Evolutionary conservation across 371 early-diverging fungal genomes (phyloP), one percentile per base, ranked within the genome.

Genomic region (Mortierella polycephala): DNA sequence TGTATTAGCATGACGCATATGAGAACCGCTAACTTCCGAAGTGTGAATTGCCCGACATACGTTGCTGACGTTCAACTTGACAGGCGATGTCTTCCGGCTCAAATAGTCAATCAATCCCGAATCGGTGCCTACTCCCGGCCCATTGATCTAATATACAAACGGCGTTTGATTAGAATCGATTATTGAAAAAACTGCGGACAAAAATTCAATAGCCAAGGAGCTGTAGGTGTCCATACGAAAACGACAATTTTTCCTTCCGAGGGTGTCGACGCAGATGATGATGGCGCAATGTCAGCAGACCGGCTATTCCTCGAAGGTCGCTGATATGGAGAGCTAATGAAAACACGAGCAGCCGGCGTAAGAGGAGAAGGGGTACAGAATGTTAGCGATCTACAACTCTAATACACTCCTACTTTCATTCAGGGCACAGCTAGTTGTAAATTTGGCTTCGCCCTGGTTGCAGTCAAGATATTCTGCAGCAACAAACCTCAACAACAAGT

Each of bases 281-380:
- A 20, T 30, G 30, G 30, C 30, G 30, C 30, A 2, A 30, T 30
- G 30, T 30, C 30, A 20, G 18, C 46, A 41, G 52, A 47, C 54
- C 64, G 59, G 0, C 20, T 46, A 23, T 21, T 64, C 14, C 64
- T 64, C 41, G 64, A 55, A 9, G 71, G 71, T 18, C 71, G 57
- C 30, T 70, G 71, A 53, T 70, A 70, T 30, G 71, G 71, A 7
- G 57, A 58, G 49, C 71, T 70, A 30, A 30, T 30, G 30, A 30
- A 30, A 30, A 30, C 30, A 4, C 30, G 30, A 30, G 30, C 30
- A 30, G 30, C 30, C 30, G 4, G 4, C 30, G 30, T 30, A 30
- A 30, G 4, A 30, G 30, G 30, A 30, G 4, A 30, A 30, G 30
- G 30, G 4, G 30, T 30, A 30, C 30, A 30, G 30, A 30, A 30